Evolutionary conservation across 345 rosid genomes (phyloP).

Genomic region (Jatropha curcas): DNA sequence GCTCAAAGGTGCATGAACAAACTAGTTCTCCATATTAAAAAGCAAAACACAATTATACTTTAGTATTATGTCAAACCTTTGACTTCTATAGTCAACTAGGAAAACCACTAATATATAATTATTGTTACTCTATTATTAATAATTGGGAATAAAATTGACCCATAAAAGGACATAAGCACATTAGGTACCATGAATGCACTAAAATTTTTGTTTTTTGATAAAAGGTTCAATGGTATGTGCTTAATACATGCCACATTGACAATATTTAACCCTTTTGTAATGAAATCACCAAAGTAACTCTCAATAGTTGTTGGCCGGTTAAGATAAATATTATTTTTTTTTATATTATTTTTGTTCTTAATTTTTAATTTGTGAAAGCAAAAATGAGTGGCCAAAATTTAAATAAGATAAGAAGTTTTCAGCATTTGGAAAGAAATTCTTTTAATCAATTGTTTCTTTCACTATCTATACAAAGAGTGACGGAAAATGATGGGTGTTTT

Average conservation of each 20-base stretch:
- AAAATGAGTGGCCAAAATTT: not conserved
- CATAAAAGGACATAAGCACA: not conserved
- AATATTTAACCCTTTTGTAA: not conserved
- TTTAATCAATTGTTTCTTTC: not conserved
- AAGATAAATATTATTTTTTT: not conserved
- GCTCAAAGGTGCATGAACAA: not conserved
- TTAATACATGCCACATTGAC: not conserved
- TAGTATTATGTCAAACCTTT: not conserved
- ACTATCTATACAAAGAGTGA: not conserved
- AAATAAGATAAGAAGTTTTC: too few species aligned
- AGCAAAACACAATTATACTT: too few species aligned
- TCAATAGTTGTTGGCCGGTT: not conserved
- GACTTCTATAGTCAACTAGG: not conserved
- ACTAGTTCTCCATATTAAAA: too few species aligned
- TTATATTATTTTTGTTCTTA: not conserved
- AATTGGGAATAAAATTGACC: not conserved
- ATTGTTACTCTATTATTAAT: not conserved
- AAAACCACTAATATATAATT: not conserved
- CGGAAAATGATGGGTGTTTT: not conserved
- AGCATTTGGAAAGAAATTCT: not conserved
- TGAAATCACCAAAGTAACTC: not conserved
- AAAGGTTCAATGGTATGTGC: conserved; percentile 2
- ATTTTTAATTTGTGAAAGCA: not conserved
- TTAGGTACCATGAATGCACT: conserved; percentile 10
- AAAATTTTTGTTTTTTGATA: not conserved